Evolutionary conservation across 2,329 filamentous ascomycete genomes (phyloP).

Genomic region (Pochonia chlamydosporia): DNA sequence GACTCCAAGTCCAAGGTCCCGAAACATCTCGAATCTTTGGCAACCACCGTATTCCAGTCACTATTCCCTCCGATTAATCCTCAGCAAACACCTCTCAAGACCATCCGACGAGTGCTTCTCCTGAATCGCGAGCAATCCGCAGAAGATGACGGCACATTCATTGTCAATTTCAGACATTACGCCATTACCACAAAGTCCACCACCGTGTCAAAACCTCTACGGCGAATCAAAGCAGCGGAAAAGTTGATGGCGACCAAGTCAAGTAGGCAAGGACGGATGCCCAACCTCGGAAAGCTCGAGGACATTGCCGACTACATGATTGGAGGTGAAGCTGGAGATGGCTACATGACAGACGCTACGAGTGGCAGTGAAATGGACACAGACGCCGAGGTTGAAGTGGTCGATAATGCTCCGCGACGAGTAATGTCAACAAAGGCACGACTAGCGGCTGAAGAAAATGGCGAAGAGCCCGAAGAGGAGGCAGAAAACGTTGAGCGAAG

Average conservation of each 20-base stretch:
- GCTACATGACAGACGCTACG: constrained; percentile 79
- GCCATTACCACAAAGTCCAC: constrained; percentile 87
- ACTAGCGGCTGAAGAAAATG: constrained; percentile 31
- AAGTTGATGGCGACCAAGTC: constrained; percentile 60
- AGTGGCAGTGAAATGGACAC: constrained; percentile 92
- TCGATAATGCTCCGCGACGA: constrained; percentile 56
- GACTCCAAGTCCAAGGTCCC: constrained; percentile 67
- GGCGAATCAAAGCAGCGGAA: constrained; percentile 79
- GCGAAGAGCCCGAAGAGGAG: constrained; percentile 39
- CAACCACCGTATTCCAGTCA: constrained; percentile 92
- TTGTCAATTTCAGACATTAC: constrained; percentile 87
- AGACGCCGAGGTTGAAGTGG: constrained; percentile 90
- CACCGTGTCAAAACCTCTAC: constrained; percentile 76
- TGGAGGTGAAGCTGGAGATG: constrained; percentile 65
- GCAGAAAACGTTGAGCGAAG: constrained; percentile 68
- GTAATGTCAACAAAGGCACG: constrained; percentile 50
- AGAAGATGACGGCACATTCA: constrained; percentile 63
- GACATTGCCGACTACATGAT: constrained; percentile 95
- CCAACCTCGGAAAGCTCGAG: constrained; percentile 83
- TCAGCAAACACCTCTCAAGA: constrained; percentile 79
- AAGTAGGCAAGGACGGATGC: constrained; percentile 63
- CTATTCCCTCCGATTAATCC: constrained; percentile 95
- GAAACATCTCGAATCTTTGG: constrained; percentile 86
- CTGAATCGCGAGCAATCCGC: constrained; percentile 70
- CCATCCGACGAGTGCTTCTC: constrained; percentile 87